phyloP scores from a whole-genome alignment of 495 filamentous ascomycete genomes.

The Beverwykella pulmonaria region DNA sequence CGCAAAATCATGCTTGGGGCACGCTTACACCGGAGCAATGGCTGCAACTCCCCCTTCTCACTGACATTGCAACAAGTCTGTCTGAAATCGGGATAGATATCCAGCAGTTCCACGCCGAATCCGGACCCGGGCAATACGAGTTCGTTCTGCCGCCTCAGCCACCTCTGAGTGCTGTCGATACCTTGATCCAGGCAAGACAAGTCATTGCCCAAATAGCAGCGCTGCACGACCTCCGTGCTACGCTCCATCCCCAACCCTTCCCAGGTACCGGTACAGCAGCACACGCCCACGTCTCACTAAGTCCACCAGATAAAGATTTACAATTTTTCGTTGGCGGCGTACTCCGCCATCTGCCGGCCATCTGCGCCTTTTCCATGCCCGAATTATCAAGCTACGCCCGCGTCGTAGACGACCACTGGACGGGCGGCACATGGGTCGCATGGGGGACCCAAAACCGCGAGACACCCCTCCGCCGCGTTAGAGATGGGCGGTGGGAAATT shows the following conservation, averaged over 20 bases:
- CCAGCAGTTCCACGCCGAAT: constrained; percentile 78
- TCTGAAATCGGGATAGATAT: constrained; percentile 64
- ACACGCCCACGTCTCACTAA: constrained; percentile 70
- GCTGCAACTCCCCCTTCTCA: constrained; percentile 59
- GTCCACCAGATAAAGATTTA: constrained; percentile 43
- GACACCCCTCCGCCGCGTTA: constrained; percentile 63
- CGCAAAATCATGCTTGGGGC: constrained; percentile 65
- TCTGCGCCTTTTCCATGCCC: constrained; percentile 67
- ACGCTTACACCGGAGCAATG: constrained; percentile 58
- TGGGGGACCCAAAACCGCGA: constrained; percentile 82
- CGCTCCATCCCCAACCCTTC: constrained; percentile 74
- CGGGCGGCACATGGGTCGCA: constrained; percentile 70
- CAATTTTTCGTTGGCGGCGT: constrained; percentile 69
- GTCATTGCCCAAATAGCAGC: constrained; percentile 63
- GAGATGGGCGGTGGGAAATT: constrained; percentile 68
- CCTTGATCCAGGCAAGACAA: constrained; percentile 70
- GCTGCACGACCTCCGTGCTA: constrained; percentile 66
- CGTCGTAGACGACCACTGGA: constrained; percentile 69
- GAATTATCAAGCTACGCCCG: constrained; percentile 64
- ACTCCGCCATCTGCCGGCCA: constrained; percentile 62
- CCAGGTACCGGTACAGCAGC: constrained; percentile 64
- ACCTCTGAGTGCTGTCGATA: constrained; percentile 72
- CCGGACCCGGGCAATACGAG: constrained; percentile 76
- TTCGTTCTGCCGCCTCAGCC: constrained; percentile 68
- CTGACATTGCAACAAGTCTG: constrained; percentile 64